Evolutionary conservation across 108 stramenopile species (phyloP).

Genomic region (Cyclotella baltica): DNA sequence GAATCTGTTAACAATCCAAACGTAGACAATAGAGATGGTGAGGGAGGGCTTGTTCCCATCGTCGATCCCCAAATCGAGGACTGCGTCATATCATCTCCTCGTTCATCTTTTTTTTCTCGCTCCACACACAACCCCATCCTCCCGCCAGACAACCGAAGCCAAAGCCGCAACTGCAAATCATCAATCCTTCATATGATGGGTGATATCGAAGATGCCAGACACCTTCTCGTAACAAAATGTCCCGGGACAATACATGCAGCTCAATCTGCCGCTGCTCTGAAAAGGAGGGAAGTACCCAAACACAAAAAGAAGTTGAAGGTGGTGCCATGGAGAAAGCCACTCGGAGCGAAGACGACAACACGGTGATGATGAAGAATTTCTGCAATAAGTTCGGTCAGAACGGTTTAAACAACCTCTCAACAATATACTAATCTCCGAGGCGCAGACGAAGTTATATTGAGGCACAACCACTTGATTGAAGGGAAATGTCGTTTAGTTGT

Average conservation of each 20-base stretch:
- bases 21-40: too few relatives aligned
- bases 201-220: slow-evolving; percentile 45
- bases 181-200: not conserved
- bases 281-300: slow-evolving; percentile 38
- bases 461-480: too few relatives aligned
- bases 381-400: slow-evolving; percentile 18
- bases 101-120: too few relatives aligned
- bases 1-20: too few relatives aligned
- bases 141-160: not conserved
- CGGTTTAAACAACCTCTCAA: too few relatives aligned
- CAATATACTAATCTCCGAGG: too few relatives aligned
- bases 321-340: not conserved
- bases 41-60: too few relatives aligned
- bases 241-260: slow-evolving; percentile 44
- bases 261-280: not conserved
- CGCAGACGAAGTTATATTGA: too few relatives aligned
- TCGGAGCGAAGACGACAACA: slow-evolving; percentile 2
- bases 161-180: not conserved
- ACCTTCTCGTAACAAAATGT: slow-evolving; percentile 25
- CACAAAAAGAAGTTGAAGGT: slow-evolving; percentile 60
- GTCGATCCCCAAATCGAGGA: too few relatives aligned
- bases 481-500: too few relatives aligned
- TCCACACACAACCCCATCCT: too few relatives aligned
- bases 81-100: too few relatives aligned
- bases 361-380: slow-evolving; percentile 24